Evolutionary conservation across 2,329 filamentous ascomycete species (phyloP).

Genomic region (Penicillium polonicum): DNA sequence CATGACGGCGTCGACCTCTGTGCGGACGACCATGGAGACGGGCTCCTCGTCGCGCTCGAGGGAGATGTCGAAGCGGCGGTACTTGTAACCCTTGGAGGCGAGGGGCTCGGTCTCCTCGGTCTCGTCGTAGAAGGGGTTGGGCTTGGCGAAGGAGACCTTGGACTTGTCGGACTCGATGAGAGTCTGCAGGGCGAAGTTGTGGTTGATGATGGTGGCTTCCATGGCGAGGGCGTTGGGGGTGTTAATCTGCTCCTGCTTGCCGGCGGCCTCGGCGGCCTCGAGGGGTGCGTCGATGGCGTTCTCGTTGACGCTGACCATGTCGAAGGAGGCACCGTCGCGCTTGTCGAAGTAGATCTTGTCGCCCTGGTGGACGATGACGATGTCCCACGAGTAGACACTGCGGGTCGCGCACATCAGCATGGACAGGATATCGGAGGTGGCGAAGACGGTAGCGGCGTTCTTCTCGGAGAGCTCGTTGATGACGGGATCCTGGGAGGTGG

Average conservation of each 20-base stretch:
- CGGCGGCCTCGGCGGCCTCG: constrained; percentile 70
- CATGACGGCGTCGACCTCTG: constrained; percentile 90
- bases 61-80: constrained; percentile 93
- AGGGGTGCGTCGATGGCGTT: constrained; percentile 94
- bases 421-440: constrained; percentile 93
- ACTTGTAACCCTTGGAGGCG: constrained; percentile 97
- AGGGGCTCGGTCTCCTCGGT: constrained; percentile 89
- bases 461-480: constrained; percentile 96
- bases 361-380: constrained; percentile 87
- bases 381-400: constrained; percentile 97
- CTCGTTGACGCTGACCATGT: constrained; percentile 99
- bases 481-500: constrained; percentile 90
- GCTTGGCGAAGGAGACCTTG: constrained; percentile 80
- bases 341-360: constrained; percentile 99
- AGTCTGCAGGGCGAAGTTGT: constrained; percentile 97
- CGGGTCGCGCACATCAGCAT: constrained; percentile 99
- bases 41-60: constrained; percentile 89
- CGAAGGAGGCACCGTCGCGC: constrained; percentile 88
- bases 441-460: constrained; percentile 94
- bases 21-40: constrained; percentile 87
- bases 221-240: constrained; percentile 88
- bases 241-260: constrained; percentile 90
- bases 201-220: constrained; percentile 99
- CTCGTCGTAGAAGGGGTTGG: constrained; percentile 97
- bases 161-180: constrained; percentile 75